Percentiles rank a stretch among this genome's conserved stretches.
These are phyloP conservation scores for Colletotrichum tanaceti DNA, from an alignment of 2,329 filamentous ascomycete genomes.

Conservation along the genomic window DNA sequence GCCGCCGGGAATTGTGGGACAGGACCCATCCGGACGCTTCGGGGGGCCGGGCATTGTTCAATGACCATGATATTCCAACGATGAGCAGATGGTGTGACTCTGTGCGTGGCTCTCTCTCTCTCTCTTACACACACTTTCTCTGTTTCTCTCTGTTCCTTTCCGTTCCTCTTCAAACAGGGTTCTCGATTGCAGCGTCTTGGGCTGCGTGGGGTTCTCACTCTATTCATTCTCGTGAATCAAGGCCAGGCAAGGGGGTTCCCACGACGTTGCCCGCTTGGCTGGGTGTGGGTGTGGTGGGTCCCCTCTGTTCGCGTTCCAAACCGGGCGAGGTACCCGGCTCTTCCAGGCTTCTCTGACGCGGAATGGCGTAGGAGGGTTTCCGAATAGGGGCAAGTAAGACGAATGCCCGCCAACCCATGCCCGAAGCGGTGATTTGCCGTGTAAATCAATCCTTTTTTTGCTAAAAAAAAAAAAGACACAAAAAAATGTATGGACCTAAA, in stretches of 20 bases:
- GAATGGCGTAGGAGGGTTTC: slow-evolving; percentile 33
- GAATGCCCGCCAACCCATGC: slow-evolving; percentile 20
- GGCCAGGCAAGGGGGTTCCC: neutral
- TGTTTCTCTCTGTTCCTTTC: too few relatives aligned
- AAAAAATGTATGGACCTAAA: too few relatives aligned
- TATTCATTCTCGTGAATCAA: too few relatives aligned
- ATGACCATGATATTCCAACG: neutral
- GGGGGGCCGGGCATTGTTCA: neutral
- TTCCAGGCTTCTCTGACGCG: slow-evolving; percentile 34
- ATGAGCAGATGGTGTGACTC: neutral
- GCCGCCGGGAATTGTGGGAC: slow-evolving; percentile 17
- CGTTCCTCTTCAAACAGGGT: too few relatives aligned
- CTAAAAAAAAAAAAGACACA: too few relatives aligned
- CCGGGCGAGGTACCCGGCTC: slow-evolving; percentile 29
- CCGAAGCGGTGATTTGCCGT: neutral
- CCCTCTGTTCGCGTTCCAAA: neutral
- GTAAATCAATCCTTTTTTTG: neutral
- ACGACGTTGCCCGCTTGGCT: slow-evolving; percentile 12
- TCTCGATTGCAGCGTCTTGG: too few relatives aligned
- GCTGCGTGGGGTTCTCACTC: too few relatives aligned
- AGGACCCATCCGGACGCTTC: neutral
- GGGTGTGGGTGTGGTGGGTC: neutral
- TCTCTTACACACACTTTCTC: too few relatives aligned
- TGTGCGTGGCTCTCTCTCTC: too few relatives aligned
- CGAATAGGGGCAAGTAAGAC: slow-evolving; percentile 39